Conservation (phyloP, 1,139 yeast species). For the Protomyces pachydermus region DNA sequence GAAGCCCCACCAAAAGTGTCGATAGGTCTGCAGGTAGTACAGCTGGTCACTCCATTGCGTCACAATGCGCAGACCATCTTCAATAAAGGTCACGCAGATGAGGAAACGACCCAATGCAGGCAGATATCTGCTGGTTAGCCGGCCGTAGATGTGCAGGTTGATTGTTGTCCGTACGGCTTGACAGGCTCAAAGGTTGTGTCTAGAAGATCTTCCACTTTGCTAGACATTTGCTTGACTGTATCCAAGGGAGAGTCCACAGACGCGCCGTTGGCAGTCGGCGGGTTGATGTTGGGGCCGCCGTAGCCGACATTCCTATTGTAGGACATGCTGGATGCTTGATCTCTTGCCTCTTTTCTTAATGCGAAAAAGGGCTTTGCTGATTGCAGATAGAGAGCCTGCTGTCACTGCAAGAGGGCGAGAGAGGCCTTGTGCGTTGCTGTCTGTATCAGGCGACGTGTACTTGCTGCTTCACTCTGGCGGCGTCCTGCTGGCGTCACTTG, state of each 20-base stretch:
- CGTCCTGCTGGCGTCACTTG: neutral
- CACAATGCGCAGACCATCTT: slow-evolving; percentile 77
- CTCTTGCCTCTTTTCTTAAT: neutral
- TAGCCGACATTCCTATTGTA: slow-evolving; percentile 2
- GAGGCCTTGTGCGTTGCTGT: neutral
- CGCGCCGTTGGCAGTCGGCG: slow-evolving; percentile 11
- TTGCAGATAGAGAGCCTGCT: neutral
- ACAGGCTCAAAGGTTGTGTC: slow-evolving; percentile 15
- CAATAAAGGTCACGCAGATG: slow-evolving; percentile 90
- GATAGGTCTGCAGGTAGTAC: slow-evolving; percentile 71
- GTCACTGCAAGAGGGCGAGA: neutral
- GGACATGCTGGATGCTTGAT: neutral
- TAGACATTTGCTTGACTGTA: slow-evolving; percentile 24
- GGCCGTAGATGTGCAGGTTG: neutral
- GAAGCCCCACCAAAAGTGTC: slow-evolving; percentile 73
- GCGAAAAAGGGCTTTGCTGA: neutral
- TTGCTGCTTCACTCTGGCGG: neutral
- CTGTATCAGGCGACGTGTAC: neutral
- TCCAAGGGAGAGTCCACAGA: slow-evolving; percentile 25
- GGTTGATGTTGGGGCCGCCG: slow-evolving; percentile 24
- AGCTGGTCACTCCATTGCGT: slow-evolving; percentile 93
- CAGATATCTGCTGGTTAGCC: slow-evolving; percentile 32
- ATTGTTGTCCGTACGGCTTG: slow-evolving; percentile 10
- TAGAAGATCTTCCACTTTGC: slow-evolving; percentile 20
- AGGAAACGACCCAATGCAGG: slow-evolving; percentile 86